phyloP scores from a whole-genome alignment of 495 filamentous ascomycete genomes.

The Neurospora sp. region DNA sequence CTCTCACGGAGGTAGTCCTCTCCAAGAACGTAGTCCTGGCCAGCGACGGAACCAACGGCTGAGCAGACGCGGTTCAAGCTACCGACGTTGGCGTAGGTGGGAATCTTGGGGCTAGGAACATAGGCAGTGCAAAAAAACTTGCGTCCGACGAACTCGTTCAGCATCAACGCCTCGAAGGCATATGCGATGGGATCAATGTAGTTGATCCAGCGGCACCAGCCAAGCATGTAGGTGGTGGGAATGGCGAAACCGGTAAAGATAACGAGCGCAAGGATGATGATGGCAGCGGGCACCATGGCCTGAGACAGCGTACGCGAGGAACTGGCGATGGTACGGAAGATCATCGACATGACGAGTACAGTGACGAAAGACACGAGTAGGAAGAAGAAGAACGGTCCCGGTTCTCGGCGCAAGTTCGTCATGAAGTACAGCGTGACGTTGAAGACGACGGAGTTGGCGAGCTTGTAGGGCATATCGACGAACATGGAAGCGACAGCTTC shows the following conservation, averaged over 20 bases:
- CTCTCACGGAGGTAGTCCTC: constrained; percentile 55
- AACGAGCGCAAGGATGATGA: constrained; percentile 72
- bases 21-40: constrained; percentile 44
- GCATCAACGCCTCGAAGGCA: constrained; percentile 78
- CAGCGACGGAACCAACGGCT: constrained; percentile 51
- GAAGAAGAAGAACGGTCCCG: constrained; percentile 75
- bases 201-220: constrained; percentile 81
- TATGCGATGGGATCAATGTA: constrained; percentile 82
- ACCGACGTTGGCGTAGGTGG: constrained; percentile 36
- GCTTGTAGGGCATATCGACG: constrained; percentile 67
- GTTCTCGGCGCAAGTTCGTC: constrained; percentile 67
- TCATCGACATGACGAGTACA: constrained; percentile 63
- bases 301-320: constrained; percentile 68
- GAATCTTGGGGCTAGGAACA: constrained; percentile 41
- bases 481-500: constrained; percentile 81
- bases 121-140: constrained; percentile 52
- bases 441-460: constrained; percentile 38
- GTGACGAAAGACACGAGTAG: constrained; percentile 59
- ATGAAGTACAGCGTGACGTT: constrained; percentile 81
- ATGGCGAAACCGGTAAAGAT: constrained; percentile 90
- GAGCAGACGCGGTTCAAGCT: constrained; percentile 45
- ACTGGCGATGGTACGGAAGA: constrained; percentile 79
- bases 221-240: constrained; percentile 64
- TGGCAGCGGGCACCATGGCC: constrained; percentile 71
- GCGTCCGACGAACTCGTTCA: constrained; percentile 74